Conservation (phyloP, 148 eudicot genomes). For the Bassia scoparia region DNA sequence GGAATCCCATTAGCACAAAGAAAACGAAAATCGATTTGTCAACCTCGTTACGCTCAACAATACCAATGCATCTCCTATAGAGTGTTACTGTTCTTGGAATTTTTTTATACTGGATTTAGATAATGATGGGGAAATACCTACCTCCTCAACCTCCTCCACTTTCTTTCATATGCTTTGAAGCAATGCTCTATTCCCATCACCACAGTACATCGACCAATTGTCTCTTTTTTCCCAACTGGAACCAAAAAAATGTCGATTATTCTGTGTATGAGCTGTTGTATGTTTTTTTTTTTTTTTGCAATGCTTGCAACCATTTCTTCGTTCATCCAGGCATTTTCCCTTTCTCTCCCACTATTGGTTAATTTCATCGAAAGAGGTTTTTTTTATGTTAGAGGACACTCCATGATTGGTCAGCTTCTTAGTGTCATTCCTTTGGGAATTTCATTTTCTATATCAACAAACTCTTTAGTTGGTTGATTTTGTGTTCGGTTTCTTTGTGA, state of each 20-base stretch:
- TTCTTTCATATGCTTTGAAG: neutral
- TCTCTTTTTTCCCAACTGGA: neutral
- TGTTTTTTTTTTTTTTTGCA: neutral
- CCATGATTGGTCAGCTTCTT: neutral
- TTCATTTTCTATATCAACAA: neutral
- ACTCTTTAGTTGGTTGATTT: neutral
- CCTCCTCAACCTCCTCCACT: neutral
- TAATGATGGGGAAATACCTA: neutral
- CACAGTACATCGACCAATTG: neutral
- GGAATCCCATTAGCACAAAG: slow-evolving; percentile 16
- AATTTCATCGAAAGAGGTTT: neutral
- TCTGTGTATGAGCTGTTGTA: slow-evolving; percentile 4
- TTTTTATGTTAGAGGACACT: neutral
- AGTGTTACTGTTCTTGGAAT: neutral
- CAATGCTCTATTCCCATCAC: neutral
- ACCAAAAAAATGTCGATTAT: slow-evolving; percentile 8
- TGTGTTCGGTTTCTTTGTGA: neutral
- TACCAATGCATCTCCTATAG: neutral
- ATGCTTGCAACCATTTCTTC: slow-evolving; percentile 11
- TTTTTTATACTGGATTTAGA: neutral
- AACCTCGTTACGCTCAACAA: too few species aligned
- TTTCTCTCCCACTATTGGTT: neutral
- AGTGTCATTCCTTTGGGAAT: neutral
- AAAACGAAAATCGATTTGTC: neutral
- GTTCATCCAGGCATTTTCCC: neutral